A percentile compares a stretch with the other conserved stretches of the same genome.
These are phyloP conservation scores for Arthrobotrys conoides DNA, from an alignment of 2,329 filamentous ascomycete species.

Conservation along the genomic window DNA sequence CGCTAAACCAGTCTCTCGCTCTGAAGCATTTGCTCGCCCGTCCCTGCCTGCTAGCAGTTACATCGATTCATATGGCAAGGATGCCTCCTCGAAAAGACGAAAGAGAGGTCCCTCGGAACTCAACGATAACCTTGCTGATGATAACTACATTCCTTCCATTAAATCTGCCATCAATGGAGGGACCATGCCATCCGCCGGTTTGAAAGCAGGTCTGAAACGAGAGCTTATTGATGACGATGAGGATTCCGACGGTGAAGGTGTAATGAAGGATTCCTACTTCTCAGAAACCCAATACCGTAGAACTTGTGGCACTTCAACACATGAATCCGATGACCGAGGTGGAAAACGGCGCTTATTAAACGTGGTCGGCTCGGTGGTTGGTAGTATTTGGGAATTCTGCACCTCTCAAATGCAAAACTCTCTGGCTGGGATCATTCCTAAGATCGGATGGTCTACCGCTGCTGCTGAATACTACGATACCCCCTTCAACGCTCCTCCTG, in stretches of 20 bases:
- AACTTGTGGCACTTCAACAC: slow-evolving; percentile 56
- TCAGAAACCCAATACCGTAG: slow-evolving; percentile 53
- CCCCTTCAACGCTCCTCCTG: slow-evolving; percentile 55
- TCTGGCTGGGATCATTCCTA: slow-evolving; percentile 58
- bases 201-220: slow-evolving; percentile 52
- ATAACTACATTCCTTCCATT: slow-evolving; percentile 52
- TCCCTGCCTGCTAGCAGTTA: slow-evolving; percentile 43
- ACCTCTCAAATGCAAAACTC: slow-evolving; percentile 58
- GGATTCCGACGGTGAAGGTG: slow-evolving; percentile 34
- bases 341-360: slow-evolving; percentile 56
- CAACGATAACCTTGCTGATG: slow-evolving; percentile 52
- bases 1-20: slow-evolving; percentile 54
- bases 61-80: slow-evolving; percentile 43
- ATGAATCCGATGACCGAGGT: slow-evolving; percentile 49
- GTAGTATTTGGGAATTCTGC: slow-evolving; percentile 60
- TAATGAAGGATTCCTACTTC: slow-evolving; percentile 56
- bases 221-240: slow-evolving; percentile 41
- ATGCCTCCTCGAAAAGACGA: slow-evolving; percentile 43
- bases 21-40: slow-evolving; percentile 38
- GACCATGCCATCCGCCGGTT: slow-evolving; percentile 50
- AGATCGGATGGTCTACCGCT: slow-evolving; percentile 58
- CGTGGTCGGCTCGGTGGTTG: slow-evolving; percentile 60
- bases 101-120: slow-evolving; percentile 53
- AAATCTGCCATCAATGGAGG: slow-evolving; percentile 57
- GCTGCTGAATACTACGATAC: slow-evolving; percentile 58